Base-by-base conservation (phyloP, 2,329 filamentous ascomycete genomes). In the Monascus ruber region DNA sequence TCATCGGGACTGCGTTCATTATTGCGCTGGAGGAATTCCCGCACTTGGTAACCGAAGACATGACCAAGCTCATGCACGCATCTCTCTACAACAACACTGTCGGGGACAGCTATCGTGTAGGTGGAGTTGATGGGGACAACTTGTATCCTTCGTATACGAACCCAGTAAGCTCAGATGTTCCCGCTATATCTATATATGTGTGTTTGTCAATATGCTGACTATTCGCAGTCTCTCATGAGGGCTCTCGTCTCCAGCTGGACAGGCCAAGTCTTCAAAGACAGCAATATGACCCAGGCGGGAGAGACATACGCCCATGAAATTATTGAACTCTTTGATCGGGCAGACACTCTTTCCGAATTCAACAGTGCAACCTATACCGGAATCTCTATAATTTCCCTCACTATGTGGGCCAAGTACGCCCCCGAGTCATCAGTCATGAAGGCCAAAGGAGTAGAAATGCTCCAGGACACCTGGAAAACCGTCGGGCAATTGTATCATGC, bases 311-410 rank as follows among this genome's bases (percentile, higher is more conserved):
- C 75, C 0, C 53, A 67, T 33, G 65, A 76, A 6, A 65, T 80
- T 33, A 63, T 80, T 5, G 63, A 72, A 26, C 64, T 81, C 0
- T 81, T 79, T 46, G 63, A 71, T 42, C 61, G 64, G 4, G 65
- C 70, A 39, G 60, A 72, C 43, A 80, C 76, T 0, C 63, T 81
- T 1, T 77, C 73, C 2, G 76, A 80, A 47, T 80, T 78, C 55
- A 79, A 79, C 48, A 72, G 70, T 0, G 72, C 73, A 4, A 81
- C 77, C 0, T 81, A 81, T 48, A 73, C 74, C 0, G 77, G 77
- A 0, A 73, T 81, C 0, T 76, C 73, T 0, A 59, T 81, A 2
- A 77, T 68, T 35, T 77, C 73, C 0, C 58, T 81, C 5, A 70
- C 72, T 2, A 55, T 80, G 0, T 78, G 74, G 70, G 68, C 68